Percentiles rank a stretch among this genome's conserved stretches.
Conservation (phyloP, 2,329 filamentous ascomycete genomes). For the Fusarium sp. region DNA sequence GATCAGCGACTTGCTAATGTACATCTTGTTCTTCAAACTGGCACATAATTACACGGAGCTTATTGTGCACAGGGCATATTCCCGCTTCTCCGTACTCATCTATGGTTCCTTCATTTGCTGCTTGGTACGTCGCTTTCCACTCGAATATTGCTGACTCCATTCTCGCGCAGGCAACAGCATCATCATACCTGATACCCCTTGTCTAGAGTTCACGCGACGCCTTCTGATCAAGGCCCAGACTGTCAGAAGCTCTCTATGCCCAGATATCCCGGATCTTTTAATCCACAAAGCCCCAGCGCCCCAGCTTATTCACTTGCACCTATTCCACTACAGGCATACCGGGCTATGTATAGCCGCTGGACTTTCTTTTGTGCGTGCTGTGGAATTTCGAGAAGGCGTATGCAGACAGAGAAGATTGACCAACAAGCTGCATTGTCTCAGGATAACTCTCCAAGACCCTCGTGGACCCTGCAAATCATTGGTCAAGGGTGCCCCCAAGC, state of each 20-base stretch:
- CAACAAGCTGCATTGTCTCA: slow-evolving; percentile 15
- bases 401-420: slow-evolving; percentile 8
- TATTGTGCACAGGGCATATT: not conserved
- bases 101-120: slow-evolving; percentile 7
- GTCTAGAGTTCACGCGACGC: slow-evolving; percentile 44
- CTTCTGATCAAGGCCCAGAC: slow-evolving; percentile 33
- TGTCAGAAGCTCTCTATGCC: slow-evolving; percentile 31
- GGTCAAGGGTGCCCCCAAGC: slow-evolving; percentile 21
- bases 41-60: slow-evolving; percentile 1
- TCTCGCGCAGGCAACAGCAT: slow-evolving; percentile 40
- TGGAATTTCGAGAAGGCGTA: slow-evolving; percentile 13
- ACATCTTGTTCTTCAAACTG: not conserved
- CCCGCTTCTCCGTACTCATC: not conserved
- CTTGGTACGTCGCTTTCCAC: slow-evolving; percentile 14
- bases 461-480: slow-evolving; percentile 43
- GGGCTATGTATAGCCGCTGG: slow-evolving; percentile 10
- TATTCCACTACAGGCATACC: slow-evolving; percentile 18
- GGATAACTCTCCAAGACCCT: slow-evolving; percentile 25
- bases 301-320: slow-evolving; percentile 12
- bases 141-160: slow-evolving; percentile 32
- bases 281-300: slow-evolving; percentile 33
- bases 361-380: slow-evolving; percentile 16
- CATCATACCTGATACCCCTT: slow-evolving; percentile 38
- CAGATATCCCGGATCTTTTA: slow-evolving; percentile 29
- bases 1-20: slow-evolving; percentile 8